Base-by-base conservation (phyloP, 2,329 filamentous ascomycete species). In the Scedosporium dehoogii region DNA sequence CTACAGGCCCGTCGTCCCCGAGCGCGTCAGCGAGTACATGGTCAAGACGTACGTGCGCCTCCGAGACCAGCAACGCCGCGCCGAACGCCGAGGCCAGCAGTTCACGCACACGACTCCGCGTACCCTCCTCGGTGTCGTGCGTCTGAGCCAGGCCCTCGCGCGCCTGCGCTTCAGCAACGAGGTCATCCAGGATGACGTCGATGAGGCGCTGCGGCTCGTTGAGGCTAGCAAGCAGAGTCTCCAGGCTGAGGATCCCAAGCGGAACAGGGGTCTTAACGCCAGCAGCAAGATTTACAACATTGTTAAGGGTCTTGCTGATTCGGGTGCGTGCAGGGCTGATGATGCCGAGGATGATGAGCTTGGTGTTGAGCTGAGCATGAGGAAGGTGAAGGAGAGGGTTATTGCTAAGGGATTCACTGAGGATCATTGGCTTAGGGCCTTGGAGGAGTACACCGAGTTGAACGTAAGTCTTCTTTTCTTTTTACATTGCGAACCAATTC, bases 341-440 rank as follows among this genome's bases (percentile, higher is more conserved):
- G 81, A 82, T 29, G 81, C 72, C 68, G 83, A 68, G 79, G 89
- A 76, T 4, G 81, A 81, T 0, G 80, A 81, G 3, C 80, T 81
- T 21, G 71, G 74, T 42, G 73, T 82, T 21, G 92, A 97, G 75
- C 77, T 99, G 69, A 94, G 88, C 74, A 83, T 99, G 79, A 85
- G 89, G 67, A 89, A 91, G 75, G 91, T 99, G 64, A 85, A 92
- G 73, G 92, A 97, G 75, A 80, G 94, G 67, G 92, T 99, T 33
- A 82, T 97, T 69, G 94, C 92, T 61, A 97, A 96, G 82, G 94
- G 94, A 2, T 99, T 97, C 75, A 99, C 93, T 0, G 88, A 92
- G 67, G 91, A 97, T 74, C 92, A 99, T 75, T 92, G 96, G 78
- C 82, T 90, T 70, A 84, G 84, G 68, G 88, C 92, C 21, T 81